Base-by-base conservation (phyloP, 768 basidiomycete genomes). In the Suillus variegatus region DNA sequence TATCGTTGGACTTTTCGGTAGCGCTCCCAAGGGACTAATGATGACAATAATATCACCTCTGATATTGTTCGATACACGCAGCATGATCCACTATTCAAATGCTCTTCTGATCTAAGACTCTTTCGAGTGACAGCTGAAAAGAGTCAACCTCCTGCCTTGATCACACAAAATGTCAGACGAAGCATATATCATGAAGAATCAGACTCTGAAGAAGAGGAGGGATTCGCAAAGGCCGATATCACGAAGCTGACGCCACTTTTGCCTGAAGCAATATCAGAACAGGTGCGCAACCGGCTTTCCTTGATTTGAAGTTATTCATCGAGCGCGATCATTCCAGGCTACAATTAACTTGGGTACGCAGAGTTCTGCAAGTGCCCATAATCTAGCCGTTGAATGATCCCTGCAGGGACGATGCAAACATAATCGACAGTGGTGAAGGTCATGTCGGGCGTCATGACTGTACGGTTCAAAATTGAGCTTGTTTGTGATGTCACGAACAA, bases 401-500 rank as follows among this genome's bases (percentile, higher is more conserved):
- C 64, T 61, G 14, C 71, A 94, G 96, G 94, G 69, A 99, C 96
- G 28, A 99, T 99, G 97, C 97, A 22, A 94, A 95, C 83, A 71
- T 95, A 95, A 82, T 95, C 93, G 63, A 96, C 93, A 9, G 95
- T 98, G 64, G 97, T 99, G 65, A 96, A 98, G 81, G 97, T 96
- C 38, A 99, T 99, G 75, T 98, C 96, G 12, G 96, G 97, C 6
- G 97, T 98, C 20, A 92, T 93, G 88, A 99, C 97, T 20, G 97
- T 99, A 55, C 87, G 97, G 71, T 99, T 99, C 81, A 99, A 99
- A 85, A 99, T 98, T 79, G 97, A 99, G 79, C 88, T 99, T 64
- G 97, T 99, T 66, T 84, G 97, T 68, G 99, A 99, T 80, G 99
- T 99, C 72, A 99, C 97, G 25, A 99, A 98, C 82, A 98, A 99